Conservation (phyloP, 192 early-diverging fungal genomes). For the Piromyces finnis region DNA sequence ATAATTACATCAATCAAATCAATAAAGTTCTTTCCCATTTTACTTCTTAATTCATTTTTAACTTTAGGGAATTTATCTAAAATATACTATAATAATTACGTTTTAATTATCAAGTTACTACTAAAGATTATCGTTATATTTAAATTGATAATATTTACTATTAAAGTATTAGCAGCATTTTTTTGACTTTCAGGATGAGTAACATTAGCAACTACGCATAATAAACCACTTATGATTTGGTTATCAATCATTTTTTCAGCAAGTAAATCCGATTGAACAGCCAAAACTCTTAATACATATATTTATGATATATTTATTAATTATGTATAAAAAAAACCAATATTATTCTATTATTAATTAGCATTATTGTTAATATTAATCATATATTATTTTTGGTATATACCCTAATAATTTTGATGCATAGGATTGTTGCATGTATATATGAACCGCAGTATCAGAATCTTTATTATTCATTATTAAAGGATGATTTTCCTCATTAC, state of each 20-base stretch:
- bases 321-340: too few relatives aligned
- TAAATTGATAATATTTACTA: constrained; percentile 15
- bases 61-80: constrained; percentile 21
- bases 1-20: constrained; percentile 34
- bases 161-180: constrained; percentile 24
- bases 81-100: constrained; percentile 16
- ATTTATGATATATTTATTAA: constrained; percentile 4
- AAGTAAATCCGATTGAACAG: constrained; percentile 18
- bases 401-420: constrained; percentile 33
- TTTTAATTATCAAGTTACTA: too few relatives aligned
- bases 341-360: too few relatives aligned
- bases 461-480: constrained; percentile 9
- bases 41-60: constrained; percentile 12
- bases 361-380: too few relatives aligned
- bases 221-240: constrained; percentile 28
- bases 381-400: neutral
- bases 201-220: constrained; percentile 31
- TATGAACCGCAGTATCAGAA: constrained; percentile 11
- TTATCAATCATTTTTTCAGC: constrained; percentile 31
- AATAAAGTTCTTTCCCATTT: constrained; percentile 43
- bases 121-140: too few relatives aligned
- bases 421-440: constrained; percentile 39
- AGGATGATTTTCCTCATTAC: constrained; percentile 12
- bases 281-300: constrained; percentile 21
- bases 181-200: constrained; percentile 35